Evolutionary conservation across 768 basidiomycete genomes (phyloP).

Genomic region (Lentinus brumalis): DNA sequence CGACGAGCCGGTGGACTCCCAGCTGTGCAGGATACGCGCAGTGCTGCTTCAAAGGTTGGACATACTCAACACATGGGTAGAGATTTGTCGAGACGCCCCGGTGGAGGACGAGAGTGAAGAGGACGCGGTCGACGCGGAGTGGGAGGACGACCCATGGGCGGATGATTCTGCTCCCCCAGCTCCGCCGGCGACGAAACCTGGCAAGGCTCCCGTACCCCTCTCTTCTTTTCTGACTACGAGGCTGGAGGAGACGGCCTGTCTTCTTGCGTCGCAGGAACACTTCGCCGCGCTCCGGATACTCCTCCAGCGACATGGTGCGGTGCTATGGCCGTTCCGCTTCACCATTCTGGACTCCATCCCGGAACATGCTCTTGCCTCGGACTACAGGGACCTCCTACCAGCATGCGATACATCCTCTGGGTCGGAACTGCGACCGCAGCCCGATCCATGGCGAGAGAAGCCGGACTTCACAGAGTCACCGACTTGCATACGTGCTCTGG

Average conservation of each 20-base stretch:
- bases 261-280: conserved; percentile 64
- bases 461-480: conserved; percentile 61
- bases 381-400: conserved; percentile 66
- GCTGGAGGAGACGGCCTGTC: conserved; percentile 58
- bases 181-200: conserved; percentile 16
- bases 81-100: conserved; percentile 52
- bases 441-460: conserved; percentile 50
- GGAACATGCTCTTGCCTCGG: conserved; percentile 64
- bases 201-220: conserved; percentile 52
- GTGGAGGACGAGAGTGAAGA: conserved; percentile 20
- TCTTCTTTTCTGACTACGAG: conserved; percentile 63
- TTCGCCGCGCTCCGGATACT: conserved; percentile 62
- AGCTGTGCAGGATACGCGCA: conserved; percentile 63
- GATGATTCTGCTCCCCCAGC: conserved; percentile 43
- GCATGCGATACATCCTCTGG: conserved; percentile 51
- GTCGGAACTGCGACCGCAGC: conserved; percentile 39
- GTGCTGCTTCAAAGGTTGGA: conserved; percentile 71
- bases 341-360: conserved; percentile 74
- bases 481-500: conserved; percentile 45
- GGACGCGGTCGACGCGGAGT: conserved; percentile 49
- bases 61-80: conserved; percentile 69
- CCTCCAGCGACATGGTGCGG: conserved; percentile 52
- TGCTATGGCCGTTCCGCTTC: conserved; percentile 72
- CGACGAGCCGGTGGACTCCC: conserved; percentile 58
- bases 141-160: conserved; percentile 82